A percentile compares a stretch with the other conserved stretches of the same genome.
phyloP scores from a whole-genome alignment of 305 asterid genomes.

The Ajuga reptans region DNA sequence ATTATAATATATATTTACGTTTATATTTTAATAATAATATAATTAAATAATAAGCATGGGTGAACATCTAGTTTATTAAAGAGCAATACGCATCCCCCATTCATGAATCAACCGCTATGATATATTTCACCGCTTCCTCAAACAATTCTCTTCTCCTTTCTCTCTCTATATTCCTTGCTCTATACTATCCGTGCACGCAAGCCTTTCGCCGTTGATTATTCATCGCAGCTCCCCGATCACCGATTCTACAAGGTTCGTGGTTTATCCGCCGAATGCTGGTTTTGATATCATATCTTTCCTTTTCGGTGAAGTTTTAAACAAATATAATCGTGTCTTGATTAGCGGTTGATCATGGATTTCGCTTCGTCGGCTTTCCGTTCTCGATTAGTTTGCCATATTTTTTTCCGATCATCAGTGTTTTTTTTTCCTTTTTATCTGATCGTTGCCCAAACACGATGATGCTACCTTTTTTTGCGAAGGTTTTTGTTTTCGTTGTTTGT shows the following conservation, averaged over 20 bases:
- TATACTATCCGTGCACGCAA: slow-evolving; percentile 2
- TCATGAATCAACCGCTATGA: slow-evolving; percentile 21
- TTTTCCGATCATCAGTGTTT: not conserved
- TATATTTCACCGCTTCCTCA: slow-evolving; percentile 19
- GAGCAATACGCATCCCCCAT: slow-evolving; percentile 25
- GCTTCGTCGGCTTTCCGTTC: not conserved
- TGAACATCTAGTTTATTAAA: not conserved
- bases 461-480: not conserved
- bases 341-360: slow-evolving; percentile 6
- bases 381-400: slow-evolving; percentile 1
- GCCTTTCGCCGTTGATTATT: slow-evolving; percentile 17
- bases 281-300: not conserved
- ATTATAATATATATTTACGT: no score
- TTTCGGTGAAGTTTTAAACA: not conserved
- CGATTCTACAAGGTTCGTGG: slow-evolving; percentile 15
- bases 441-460: not conserved
- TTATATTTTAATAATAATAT: no score
- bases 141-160: not conserved
- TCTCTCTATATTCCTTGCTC: slow-evolving; percentile 19
- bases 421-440: slow-evolving; percentile 1
- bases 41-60: no score
- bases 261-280: not conserved
- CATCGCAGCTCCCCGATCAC: slow-evolving; percentile 21
- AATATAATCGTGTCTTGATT: not conserved
- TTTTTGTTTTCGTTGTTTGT: not conserved